Evolutionary conservation across 1,284 basidiomycete genomes (phyloP).

Genomic region (Ceratobasidium sp.): DNA sequence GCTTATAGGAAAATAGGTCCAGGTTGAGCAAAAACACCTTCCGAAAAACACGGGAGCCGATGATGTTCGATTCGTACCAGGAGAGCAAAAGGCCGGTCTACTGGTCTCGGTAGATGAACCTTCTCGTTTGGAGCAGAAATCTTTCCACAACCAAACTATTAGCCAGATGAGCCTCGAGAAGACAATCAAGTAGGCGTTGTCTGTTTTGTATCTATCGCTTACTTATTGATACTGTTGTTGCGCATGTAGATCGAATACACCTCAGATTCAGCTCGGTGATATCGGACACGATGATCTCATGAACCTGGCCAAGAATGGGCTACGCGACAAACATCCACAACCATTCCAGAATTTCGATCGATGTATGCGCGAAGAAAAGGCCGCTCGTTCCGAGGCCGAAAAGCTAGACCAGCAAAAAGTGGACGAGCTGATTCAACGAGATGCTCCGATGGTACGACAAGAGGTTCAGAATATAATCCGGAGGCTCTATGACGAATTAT

Average conservation of each 20-base stretch:
- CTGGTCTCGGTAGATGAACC: constrained; percentile 14
- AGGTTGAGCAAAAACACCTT: constrained; percentile 23
- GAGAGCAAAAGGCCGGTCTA: constrained; percentile 35
- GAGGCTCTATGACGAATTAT: constrained; percentile 3
- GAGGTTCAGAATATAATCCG: constrained; percentile 37
- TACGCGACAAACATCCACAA: constrained; percentile 1
- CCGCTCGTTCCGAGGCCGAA: background rate
- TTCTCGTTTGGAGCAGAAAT: background rate
- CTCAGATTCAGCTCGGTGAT: constrained; percentile 35
- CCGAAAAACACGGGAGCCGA: background rate
- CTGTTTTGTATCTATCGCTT: background rate
- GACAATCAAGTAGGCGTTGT: constrained; percentile 41
- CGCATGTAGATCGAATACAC: constrained; percentile 7
- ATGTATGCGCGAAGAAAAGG: constrained; percentile 3
- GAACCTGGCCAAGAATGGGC: constrained; percentile 1
- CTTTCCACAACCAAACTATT: background rate
- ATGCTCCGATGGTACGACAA: constrained; percentile 8
- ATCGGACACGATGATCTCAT: background rate
- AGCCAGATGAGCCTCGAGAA: constrained; percentile 31
- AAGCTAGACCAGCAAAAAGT: background rate
- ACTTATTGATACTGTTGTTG: background rate
- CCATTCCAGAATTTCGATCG: constrained; percentile 11
- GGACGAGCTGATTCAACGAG: background rate
- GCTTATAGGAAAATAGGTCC: background rate
- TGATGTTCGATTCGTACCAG: constrained; percentile 17